Evolutionary conservation across 1,284 basidiomycete species (phyloP).

Genomic region (Rhodotorula glutinis): DNA sequence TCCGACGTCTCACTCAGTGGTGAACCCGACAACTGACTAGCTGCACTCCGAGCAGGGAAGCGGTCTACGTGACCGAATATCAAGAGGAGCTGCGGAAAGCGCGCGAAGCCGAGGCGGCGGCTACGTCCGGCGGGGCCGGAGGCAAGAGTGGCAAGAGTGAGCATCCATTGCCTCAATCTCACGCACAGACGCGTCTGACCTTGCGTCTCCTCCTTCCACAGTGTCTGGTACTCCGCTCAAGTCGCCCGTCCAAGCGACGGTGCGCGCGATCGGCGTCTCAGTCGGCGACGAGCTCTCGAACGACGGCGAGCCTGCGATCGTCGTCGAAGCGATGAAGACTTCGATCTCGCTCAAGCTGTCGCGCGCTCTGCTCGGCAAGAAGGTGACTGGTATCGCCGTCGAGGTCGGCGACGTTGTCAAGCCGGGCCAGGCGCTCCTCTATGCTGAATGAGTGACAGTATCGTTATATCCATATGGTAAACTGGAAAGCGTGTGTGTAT

Average conservation of each 20-base stretch:
- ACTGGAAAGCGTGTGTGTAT: too few species aligned
- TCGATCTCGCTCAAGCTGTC: conserved; percentile 54
- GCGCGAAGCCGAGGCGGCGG: conserved; percentile 10
- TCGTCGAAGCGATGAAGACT: conserved; percentile 60
- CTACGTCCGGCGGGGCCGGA: conserved; percentile 1
- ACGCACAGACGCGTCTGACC: not conserved
- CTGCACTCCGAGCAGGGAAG: conserved; percentile 11
- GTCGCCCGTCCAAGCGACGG: conserved; percentile 21
- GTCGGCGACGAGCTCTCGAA: conserved; percentile 18
- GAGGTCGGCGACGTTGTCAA: conserved; percentile 23
- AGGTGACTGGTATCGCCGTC: conserved; percentile 12
- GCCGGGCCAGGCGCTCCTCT: conserved; percentile 20
- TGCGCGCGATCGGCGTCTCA: conserved; percentile 19
- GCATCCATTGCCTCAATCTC: too few species aligned
- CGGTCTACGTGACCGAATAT: conserved; percentile 10
- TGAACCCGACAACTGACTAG: not conserved
- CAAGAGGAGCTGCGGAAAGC: conserved; percentile 12
- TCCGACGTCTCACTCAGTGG: not conserved
- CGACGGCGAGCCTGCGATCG: conserved; percentile 43
- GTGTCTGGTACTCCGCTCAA: conserved; percentile 26
- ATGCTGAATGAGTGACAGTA: conserved; percentile 2
- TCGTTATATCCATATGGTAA: not conserved
- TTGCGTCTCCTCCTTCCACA: not conserved
- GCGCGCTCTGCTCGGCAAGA: conserved; percentile 16
- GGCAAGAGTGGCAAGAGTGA: conserved; percentile 4